phyloP scores from a whole-genome alignment of 2,329 filamentous ascomycete genomes.

The Hypomyces rosellus region DNA sequence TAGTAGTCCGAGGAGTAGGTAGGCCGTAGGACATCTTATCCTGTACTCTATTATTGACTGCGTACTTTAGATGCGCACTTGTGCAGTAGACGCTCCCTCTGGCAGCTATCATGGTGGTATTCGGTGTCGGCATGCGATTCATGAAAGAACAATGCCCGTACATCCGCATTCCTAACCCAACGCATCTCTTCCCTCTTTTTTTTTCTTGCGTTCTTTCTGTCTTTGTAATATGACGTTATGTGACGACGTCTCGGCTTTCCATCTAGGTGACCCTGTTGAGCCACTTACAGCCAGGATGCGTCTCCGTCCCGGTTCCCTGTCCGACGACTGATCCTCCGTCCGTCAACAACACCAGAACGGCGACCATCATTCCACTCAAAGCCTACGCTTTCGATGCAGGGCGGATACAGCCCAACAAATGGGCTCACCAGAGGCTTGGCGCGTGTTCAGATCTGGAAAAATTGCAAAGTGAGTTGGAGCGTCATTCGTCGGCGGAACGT shows the following conservation, averaged over 20 bases:
- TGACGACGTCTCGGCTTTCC: neutral
- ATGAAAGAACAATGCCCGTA: too few relatives aligned
- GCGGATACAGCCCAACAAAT: slow-evolving; percentile 8
- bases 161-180: too few relatives aligned
- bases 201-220: neutral
- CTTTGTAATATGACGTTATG: neutral
- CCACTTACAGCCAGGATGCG: too few relatives aligned
- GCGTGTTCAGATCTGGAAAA: slow-evolving; percentile 7
- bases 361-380: neutral
- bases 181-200: neutral
- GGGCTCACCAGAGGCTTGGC: slow-evolving; percentile 3
- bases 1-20: slow-evolving; percentile 2
- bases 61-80: too few relatives aligned
- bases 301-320: too few relatives aligned
- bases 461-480: slow-evolving; percentile 2
- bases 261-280: neutral
- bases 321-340: slow-evolving; percentile 8
- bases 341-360: slow-evolving; percentile 2
- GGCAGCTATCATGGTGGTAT: too few relatives aligned
- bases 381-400: neutral
- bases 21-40: too few relatives aligned
- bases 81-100: too few relatives aligned
- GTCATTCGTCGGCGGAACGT: slow-evolving; percentile 2
- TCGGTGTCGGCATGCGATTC: too few relatives aligned
- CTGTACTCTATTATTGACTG: too few relatives aligned